These are phyloP conservation scores for Alternaria angustiovoidea DNA, from an alignment of 2,329 filamentous ascomycete genomes.

Conservation along the genomic window DNA sequence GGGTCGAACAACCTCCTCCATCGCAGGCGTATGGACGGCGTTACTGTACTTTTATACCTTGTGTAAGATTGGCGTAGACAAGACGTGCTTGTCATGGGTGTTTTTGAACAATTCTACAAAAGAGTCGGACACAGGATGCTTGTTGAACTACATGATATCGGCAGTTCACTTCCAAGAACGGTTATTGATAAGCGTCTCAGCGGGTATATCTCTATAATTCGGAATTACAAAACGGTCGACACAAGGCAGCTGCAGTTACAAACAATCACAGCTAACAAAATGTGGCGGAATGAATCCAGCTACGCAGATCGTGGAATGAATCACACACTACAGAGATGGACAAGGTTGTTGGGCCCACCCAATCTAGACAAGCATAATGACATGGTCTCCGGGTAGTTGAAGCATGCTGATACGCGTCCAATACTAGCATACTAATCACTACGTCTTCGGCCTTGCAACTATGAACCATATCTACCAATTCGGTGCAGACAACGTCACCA, in stretches of 20 bases:
- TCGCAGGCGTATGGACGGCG: slow-evolving; percentile 16
- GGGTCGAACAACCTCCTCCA: neutral
- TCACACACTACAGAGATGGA: neutral
- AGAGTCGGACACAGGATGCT: neutral
- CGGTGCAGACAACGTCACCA: slow-evolving; percentile 9
- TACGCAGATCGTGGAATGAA: neutral
- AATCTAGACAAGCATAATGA: neutral
- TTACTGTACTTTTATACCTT: slow-evolving; percentile 12
- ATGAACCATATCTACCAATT: slow-evolving; percentile 14
- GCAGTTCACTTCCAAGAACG: neutral
- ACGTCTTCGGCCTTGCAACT: neutral
- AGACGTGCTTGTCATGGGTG: slow-evolving; percentile 1
- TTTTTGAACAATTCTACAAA: neutral
- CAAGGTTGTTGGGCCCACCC: neutral
- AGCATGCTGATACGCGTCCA: neutral
- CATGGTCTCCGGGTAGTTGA: neutral
- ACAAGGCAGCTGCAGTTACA: neutral
- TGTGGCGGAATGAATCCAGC: neutral
- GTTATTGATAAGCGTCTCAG: neutral
- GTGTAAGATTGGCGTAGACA: slow-evolving; percentile 2
- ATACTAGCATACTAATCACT: neutral
- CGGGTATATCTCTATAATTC: neutral
- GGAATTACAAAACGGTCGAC: neutral
- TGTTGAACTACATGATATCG: neutral
- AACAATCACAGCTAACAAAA: neutral